phyloP scores from a whole-genome alignment of 441 rosid species.

The Syzygium malaccense region DNA sequence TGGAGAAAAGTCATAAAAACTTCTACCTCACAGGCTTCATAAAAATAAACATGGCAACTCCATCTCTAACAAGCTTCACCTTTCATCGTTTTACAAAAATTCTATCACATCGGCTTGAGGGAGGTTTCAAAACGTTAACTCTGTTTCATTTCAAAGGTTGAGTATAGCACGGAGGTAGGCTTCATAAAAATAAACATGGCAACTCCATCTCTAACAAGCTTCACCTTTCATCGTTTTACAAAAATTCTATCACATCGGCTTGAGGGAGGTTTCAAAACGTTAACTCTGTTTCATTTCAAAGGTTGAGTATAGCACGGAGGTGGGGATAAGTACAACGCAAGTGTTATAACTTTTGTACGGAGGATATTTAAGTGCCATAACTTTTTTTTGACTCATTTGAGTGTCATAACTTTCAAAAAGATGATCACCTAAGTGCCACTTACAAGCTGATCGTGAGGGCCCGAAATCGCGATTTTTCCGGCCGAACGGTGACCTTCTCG shows the following conservation, averaged over 20 bases:
- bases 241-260: not conserved
- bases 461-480: too few relatives aligned
- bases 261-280: not conserved
- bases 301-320: not conserved
- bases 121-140: not conserved
- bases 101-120: not conserved
- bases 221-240: not conserved
- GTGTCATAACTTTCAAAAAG: too few relatives aligned
- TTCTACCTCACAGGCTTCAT: not conserved
- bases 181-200: not conserved
- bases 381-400: too few relatives aligned
- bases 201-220: not conserved
- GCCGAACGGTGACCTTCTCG: too few relatives aligned
- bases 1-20: not conserved
- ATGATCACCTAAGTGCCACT: too few relatives aligned
- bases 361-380: too few relatives aligned
- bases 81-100: not conserved
- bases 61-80: not conserved
- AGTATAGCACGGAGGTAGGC: not conserved
- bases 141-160: not conserved
- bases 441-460: too few relatives aligned
- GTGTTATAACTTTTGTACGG: too few relatives aligned
- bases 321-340: too few relatives aligned
- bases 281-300: not conserved
- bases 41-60: not conserved